Evolutionary conservation across 2,329 filamentous ascomycete species (phyloP).

Genomic region (Aspergillus aculeatus): DNA sequence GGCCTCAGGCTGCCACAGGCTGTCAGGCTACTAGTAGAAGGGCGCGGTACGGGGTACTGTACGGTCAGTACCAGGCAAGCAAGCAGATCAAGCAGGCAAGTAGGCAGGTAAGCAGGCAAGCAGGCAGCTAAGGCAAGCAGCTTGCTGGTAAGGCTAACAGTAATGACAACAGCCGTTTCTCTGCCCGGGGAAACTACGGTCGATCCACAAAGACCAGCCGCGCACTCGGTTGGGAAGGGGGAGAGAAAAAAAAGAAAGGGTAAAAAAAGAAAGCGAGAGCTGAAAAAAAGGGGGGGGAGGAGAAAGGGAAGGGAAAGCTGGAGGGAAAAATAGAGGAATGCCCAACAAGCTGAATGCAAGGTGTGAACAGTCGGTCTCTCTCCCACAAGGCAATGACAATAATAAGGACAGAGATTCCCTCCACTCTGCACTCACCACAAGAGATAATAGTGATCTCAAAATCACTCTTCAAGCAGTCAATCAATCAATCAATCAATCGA

Average conservation of each 20-base stretch:
- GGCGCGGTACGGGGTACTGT: too few species aligned
- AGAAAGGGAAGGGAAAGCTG: not conserved
- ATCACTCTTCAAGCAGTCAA: not conserved
- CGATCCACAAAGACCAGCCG: conserved; percentile 5
- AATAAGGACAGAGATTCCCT: not conserved
- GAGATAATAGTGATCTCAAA: not conserved
- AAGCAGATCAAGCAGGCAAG: too few species aligned
- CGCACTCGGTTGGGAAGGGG: conserved; percentile 8
- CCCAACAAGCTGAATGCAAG: conserved; percentile 14
- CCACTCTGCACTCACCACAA: too few species aligned
- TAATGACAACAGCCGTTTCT: too few species aligned
- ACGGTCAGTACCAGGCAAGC: too few species aligned
- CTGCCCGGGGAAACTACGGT: conserved; percentile 8
- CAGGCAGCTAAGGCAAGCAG: too few species aligned
- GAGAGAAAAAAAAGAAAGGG: not conserved
- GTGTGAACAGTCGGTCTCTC: not conserved
- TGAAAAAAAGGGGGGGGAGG: not conserved
- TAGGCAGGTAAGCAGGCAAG: too few species aligned
- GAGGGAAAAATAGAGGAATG: conserved; percentile 8
- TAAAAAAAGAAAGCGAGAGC: conserved; percentile 4
- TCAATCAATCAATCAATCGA: conserved; percentile 1
- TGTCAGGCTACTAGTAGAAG: not conserved
- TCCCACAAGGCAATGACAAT: not conserved
- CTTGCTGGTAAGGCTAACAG: too few species aligned
- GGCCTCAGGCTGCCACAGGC: not conserved